A percentile compares a stretch with the other conserved stretches of the same genome.
phyloP scores from a whole-genome alignment of 2,329 filamentous ascomycete genomes.

The Cladophialophora carrionii region DNA sequence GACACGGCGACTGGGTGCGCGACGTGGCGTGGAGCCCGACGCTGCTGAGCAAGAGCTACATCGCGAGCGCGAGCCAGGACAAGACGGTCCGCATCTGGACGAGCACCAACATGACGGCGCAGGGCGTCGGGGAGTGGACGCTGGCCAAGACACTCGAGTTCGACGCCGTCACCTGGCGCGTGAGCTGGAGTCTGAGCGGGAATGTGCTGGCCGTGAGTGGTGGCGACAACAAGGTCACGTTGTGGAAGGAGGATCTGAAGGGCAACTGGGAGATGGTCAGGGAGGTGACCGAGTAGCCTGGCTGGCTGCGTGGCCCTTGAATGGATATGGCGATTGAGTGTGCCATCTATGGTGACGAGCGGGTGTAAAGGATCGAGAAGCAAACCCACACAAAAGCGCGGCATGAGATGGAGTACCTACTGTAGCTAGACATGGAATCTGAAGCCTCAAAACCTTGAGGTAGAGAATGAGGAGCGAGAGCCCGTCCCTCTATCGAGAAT shows the following conservation, averaged over 20 bases:
- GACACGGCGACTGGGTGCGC: constrained; percentile 94
- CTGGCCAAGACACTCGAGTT: constrained; percentile 78
- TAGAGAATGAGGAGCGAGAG: background rate
- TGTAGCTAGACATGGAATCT: background rate
- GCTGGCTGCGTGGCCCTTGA: background rate
- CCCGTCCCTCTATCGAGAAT: background rate
- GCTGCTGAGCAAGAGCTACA: constrained; percentile 92
- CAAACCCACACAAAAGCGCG: background rate
- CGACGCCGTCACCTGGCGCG: constrained; percentile 88
- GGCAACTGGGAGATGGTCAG: constrained; percentile 98
- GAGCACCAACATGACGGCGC: constrained; percentile 56
- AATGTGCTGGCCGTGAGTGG: constrained; percentile 94
- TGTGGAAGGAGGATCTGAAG: constrained; percentile 98
- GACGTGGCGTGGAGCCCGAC: constrained; percentile 98
- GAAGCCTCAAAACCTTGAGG: background rate
- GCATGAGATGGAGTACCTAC: background rate
- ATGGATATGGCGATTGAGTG: background rate
- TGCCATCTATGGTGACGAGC: no score
- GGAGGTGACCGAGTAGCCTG: constrained; percentile 79
- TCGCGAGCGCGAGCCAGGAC: constrained; percentile 92
- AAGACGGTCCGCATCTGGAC: constrained; percentile 99
- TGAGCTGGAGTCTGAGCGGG: constrained; percentile 96
- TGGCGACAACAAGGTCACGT: constrained; percentile 91
- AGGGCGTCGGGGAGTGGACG: constrained; percentile 73
- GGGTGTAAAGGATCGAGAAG: no score